phyloP scores from a whole-genome alignment of 31 red algal genomes.

The Bonnemaisonia californica region DNA sequence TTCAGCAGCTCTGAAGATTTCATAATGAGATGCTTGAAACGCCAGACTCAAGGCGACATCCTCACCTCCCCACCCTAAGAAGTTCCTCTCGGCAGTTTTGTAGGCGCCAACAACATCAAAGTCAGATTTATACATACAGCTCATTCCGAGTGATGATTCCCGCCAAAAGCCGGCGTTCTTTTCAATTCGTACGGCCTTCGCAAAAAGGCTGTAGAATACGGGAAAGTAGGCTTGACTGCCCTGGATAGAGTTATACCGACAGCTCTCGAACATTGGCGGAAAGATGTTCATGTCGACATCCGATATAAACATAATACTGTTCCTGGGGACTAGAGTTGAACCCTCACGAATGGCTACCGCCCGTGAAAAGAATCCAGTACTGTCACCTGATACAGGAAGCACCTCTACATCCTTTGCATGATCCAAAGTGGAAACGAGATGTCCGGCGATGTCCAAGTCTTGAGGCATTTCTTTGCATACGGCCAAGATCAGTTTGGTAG shows the following conservation, averaged over 20 bases:
- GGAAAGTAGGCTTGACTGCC: conserved; percentile 81
- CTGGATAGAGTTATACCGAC: conserved; percentile 52
- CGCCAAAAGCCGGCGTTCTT: conserved; percentile 48
- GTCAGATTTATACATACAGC: conserved; percentile 64
- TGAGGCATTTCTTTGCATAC: conserved; percentile 27
- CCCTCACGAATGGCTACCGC: conserved; percentile 60
- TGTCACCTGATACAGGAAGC: conserved; percentile 27
- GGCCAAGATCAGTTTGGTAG: conserved; percentile 37
- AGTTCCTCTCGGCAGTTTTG: conserved; percentile 29
- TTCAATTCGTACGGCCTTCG: conserved; percentile 29
- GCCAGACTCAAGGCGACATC: conserved; percentile 39
- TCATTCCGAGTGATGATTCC: conserved; percentile 58
- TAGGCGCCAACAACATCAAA: conserved; percentile 57
- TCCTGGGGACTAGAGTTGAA: conserved; percentile 27
- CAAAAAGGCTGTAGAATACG: conserved; percentile 72
- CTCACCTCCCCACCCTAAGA: conserved; percentile 68
- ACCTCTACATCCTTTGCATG: background rate
- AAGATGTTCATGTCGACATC: conserved; percentile 79
- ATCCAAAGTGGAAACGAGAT: background rate
- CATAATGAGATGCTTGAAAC: conserved; percentile 36
- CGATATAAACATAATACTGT: conserved; percentile 48
- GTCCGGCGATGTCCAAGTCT: background rate
- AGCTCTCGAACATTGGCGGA: conserved; percentile 57
- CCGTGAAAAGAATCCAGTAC: conserved; percentile 50
- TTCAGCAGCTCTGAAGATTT: conserved; percentile 72